Base-by-base conservation (phyloP, 768 basidiomycete species). In the Sutorius australiensis region DNA sequence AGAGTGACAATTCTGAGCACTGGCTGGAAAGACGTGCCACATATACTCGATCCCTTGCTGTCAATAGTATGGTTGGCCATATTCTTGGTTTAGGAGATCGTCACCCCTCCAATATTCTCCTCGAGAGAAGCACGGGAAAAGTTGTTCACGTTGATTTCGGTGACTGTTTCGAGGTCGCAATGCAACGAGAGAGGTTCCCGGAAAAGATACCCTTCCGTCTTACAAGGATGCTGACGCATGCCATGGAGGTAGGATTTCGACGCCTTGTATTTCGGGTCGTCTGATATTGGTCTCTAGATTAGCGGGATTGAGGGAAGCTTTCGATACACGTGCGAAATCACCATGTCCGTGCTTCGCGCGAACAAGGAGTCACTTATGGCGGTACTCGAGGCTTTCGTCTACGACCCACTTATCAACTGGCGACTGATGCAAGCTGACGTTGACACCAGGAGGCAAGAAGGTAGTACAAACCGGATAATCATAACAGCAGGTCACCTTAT, bases 311-410 rank as follows among this genome's bases (percentile, higher is more conserved):
- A 98, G 65, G 97, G 97, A 34, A 97, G 92, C 67, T 99, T 94
- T 81, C 81, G 90, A 63, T 87, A 87, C 57, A 94, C 92, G 9
- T 98, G 93, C 77, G 94, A 97, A 65, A 94, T 94, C 53, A 91
- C 92, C n/a, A 98, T 99, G 95, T 80, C 83, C 51, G 97, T 99
- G 6, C 73, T 98, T 51, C 87, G 97, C 30, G 92, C 90, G 53
- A 98, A 99, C 74, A 94, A 94, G 72, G 97, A 99, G 69, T 97
- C 94, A n/a, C 76, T 99, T 54, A 93, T 98, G 91, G 97, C 97
- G 6, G 95, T 99, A 17, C 77, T 99, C 28, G 97, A 99, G 69
- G 95, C 97, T 7, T 98, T 99, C 67, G 95, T 98, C 9, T 98
- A 98, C 62, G 97, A 99, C 65, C 97, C 97, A 13, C 74, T 99